Base-by-base conservation (phyloP, 2,329 filamentous ascomycete genomes). In the Fusarium sororula region DNA sequence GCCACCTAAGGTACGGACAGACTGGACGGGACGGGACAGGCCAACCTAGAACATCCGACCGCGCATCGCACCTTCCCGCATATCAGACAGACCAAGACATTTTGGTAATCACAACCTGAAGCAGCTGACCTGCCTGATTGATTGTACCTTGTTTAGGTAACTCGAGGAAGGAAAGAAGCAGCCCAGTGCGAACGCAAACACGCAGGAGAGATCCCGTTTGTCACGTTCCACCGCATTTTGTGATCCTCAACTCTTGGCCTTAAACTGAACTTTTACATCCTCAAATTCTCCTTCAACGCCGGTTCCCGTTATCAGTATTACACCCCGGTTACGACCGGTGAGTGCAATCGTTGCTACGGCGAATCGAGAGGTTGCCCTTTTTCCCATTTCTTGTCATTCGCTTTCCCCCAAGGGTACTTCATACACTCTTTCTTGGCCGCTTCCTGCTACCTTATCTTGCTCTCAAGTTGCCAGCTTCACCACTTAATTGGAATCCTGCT, bases 181-280 rank as follows among this genome's bases (percentile, higher is more conserved):
- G 51, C 55, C 26, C 58, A 66, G 60, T 51, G 45, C 45, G 63
- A 63, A 65, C 50, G 45, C n/a, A 35, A 63, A 61, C 54, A 38
- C 32, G 61, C 70, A 75, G 73, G 63, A 64, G 47, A 65, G 63
- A 68, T 59, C 63, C 62, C 63, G 42, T 53, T 59, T 48, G 54
- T 68, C 50, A 51, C 65, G 76, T 76, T 72, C 62, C 76, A 78
- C 71, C 64, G 48, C 72, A 56, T 77, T 61, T 68, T 72, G 73
- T 74, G 67, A 67, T 65, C 55, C 45, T 71, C 61, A 68, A 60
- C 44, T 42, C 67, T 57, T 48, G 42, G 51, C 44, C 63, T 68
- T 69, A 55, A 38, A 62, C 59, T 62, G 42, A 35, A 56, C 56
- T 56, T 66, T 45, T 55, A 47, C 56, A 71, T 63, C 66, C 24